Conservation (phyloP, 2,329 filamentous ascomycete species). For the Pestalotiopsis sp. region DNA sequence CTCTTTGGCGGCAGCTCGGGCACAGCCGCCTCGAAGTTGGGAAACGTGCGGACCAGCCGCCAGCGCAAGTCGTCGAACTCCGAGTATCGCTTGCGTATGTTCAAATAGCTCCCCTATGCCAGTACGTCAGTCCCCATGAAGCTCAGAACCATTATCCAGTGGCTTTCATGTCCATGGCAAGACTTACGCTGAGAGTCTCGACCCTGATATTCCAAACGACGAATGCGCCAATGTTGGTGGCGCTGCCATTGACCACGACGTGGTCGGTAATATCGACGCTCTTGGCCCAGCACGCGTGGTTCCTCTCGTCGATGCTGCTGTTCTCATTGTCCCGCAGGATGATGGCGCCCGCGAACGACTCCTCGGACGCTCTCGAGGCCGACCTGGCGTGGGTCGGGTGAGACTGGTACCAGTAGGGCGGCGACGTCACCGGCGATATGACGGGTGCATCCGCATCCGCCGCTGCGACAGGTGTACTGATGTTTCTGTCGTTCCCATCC, state of each 20-base stretch:
- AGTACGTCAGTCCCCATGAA: not conserved
- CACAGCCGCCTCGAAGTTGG: conserved; percentile 80
- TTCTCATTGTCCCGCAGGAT: conserved; percentile 65
- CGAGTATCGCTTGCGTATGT: conserved; percentile 78
- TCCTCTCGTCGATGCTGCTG: conserved; percentile 45
- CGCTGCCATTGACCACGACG: conserved; percentile 58
- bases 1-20: conserved; percentile 92
- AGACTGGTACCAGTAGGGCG: conserved; percentile 40
- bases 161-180: not conserved
- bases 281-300: conserved; percentile 62
- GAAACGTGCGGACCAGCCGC: conserved; percentile 78
- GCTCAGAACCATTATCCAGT: not conserved
- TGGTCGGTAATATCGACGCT: conserved; percentile 63
- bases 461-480: not conserved
- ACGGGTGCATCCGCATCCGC: not conserved
- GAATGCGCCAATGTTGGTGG: conserved; percentile 76
- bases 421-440: conserved; percentile 31
- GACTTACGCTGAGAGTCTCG: conserved; percentile 77
- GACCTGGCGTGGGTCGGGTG: conserved; percentile 34
- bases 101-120: conserved; percentile 60
- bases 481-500: not conserved
- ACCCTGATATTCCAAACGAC: conserved; percentile 93
- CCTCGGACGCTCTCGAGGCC: conserved; percentile 42
- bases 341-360: conserved; percentile 56
- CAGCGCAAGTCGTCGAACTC: conserved; percentile 86